Evolutionary conservation across 495 filamentous ascomycete genomes (phyloP).

Genomic region (Trichoderma asperelloides): DNA sequence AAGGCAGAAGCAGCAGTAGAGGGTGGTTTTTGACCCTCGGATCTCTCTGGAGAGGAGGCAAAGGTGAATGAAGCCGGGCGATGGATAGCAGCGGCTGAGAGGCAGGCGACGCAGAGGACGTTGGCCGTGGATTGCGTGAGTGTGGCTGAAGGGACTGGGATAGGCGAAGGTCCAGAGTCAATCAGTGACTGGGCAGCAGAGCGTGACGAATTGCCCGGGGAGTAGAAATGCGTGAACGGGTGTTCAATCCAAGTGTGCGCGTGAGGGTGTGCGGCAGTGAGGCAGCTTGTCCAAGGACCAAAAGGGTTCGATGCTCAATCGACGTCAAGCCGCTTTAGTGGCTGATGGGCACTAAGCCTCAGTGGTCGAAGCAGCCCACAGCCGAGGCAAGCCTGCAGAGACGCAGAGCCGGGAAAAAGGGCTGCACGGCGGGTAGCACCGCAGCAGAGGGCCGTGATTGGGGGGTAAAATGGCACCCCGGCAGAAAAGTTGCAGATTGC

Average conservation of each 20-base stretch:
- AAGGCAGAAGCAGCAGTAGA: neutral
- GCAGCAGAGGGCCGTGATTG: constrained; percentile 2
- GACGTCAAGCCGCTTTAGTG: constrained; percentile 6
- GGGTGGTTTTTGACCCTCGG: neutral
- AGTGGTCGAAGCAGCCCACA: neutral
- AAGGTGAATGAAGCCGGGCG: neutral
- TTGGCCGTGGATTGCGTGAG: neutral
- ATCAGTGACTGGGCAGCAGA: neutral
- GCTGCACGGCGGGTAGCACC: constrained; percentile 4
- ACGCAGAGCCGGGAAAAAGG: neutral
- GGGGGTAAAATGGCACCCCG: neutral
- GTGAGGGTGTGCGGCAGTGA: constrained; percentile 2
- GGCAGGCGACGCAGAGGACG: neutral
- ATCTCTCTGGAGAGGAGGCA: neutral
- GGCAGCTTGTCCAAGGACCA: neutral
- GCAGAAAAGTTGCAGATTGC: neutral
- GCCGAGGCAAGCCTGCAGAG: constrained; percentile 5
- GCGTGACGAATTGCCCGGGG: neutral
- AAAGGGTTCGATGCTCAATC: neutral
- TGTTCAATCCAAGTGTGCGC: neutral
- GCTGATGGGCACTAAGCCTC: constrained; percentile 3
- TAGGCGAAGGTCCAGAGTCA: neutral
- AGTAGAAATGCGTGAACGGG: neutral
- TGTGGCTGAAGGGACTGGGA: neutral
- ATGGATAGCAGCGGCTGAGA: neutral